A percentile compares a stretch with the other conserved stretches of the same genome.
Evolutionary conservation across 208 protist species (phyloP).

Genomic region (Trypanosoma congolense): DNA sequence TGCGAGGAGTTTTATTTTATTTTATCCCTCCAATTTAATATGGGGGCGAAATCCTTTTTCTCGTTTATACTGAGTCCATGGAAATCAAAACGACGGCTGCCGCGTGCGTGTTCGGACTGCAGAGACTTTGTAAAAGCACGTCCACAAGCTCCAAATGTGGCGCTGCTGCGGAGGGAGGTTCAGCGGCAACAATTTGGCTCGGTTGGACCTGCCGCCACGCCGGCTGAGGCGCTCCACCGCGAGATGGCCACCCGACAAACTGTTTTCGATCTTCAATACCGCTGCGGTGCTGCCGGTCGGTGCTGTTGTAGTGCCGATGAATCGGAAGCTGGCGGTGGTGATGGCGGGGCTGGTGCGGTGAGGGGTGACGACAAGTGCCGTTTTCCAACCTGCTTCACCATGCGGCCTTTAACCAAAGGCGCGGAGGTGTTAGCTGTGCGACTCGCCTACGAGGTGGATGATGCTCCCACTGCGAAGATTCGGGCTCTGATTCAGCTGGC

Average conservation of each 20-base stretch:
- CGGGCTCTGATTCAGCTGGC: slow-evolving; percentile 44
- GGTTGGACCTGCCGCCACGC: slow-evolving; percentile 10
- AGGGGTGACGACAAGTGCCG: slow-evolving; percentile 41
- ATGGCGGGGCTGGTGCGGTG: background rate
- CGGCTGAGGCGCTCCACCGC: slow-evolving; percentile 22
- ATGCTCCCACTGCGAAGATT: slow-evolving; percentile 43
- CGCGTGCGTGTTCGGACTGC: slow-evolving; percentile 55
- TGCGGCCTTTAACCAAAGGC: slow-evolving; percentile 72
- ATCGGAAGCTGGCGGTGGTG: background rate
- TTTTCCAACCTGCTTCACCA: slow-evolving; percentile 66
- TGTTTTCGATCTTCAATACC: slow-evolving; percentile 69
- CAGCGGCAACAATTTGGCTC: slow-evolving; percentile 27
- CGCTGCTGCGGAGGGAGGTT: slow-evolving; percentile 41
- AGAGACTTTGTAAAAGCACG: slow-evolving; percentile 45
- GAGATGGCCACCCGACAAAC: slow-evolving; percentile 38
- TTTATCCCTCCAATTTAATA: background rate
- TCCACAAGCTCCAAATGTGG: slow-evolving; percentile 32
- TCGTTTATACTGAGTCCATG: slow-evolving; percentile 37
- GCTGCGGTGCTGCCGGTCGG: slow-evolving; percentile 68
- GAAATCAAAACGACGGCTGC: slow-evolving; percentile 39
- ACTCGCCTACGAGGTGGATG: slow-evolving; percentile 52
- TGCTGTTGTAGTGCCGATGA: slow-evolving; percentile 34
- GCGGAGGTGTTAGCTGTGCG: slow-evolving; percentile 65
- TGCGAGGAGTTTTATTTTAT: too few species aligned
- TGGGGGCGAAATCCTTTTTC: slow-evolving; percentile 56